Evolutionary conservation across 164 flowering plant species (phyloP).

Genomic region (Pachysandra terminalis): DNA sequence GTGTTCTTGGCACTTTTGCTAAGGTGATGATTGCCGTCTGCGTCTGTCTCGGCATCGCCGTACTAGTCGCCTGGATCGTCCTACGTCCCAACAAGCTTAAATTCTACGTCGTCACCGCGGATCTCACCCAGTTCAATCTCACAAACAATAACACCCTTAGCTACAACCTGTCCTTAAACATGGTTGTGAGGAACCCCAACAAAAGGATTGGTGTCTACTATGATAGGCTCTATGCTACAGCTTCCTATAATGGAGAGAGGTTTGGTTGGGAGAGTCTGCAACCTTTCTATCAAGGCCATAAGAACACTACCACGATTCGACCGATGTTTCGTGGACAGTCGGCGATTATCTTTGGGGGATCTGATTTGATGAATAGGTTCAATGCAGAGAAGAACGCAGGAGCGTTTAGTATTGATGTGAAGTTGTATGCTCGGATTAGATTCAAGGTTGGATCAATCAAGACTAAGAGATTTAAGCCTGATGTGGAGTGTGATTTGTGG

Average conservation of each 20-base stretch:
- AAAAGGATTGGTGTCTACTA: slow-evolving; percentile 62
- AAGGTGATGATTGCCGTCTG: slow-evolving; percentile 24
- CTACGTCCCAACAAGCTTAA: slow-evolving; percentile 46
- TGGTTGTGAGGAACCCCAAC: slow-evolving; percentile 74
- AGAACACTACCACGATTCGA: slow-evolving; percentile 35
- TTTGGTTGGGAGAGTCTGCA: slow-evolving; percentile 20
- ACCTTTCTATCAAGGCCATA: slow-evolving; percentile 60
- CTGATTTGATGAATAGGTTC: slow-evolving; percentile 11
- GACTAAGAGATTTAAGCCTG: slow-evolving; percentile 39
- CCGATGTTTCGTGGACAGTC: slow-evolving; percentile 35
- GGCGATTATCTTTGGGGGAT: slow-evolving; percentile 11
- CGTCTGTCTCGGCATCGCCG: slow-evolving; percentile 31
- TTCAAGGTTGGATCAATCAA: slow-evolving; percentile 46
- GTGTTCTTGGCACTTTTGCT: slow-evolving; percentile 18
- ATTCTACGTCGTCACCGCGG: slow-evolving; percentile 37
- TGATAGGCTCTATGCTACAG: slow-evolving; percentile 54
- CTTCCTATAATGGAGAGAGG: slow-evolving; percentile 44
- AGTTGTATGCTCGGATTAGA: slow-evolving; percentile 45
- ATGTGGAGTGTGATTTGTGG: slow-evolving; percentile 50
- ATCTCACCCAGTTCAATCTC: slow-evolving; percentile 26
- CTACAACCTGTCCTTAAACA: slow-evolving; percentile 54
- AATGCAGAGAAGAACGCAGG: slow-evolving; percentile 35
- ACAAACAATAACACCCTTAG: slow-evolving; percentile 35
- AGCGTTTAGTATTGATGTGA: slow-evolving; percentile 38
- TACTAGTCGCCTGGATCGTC: slow-evolving; percentile 47